Base-by-base conservation (phyloP, 176 grass and related monocot species). In the Areca catechu region DNA sequence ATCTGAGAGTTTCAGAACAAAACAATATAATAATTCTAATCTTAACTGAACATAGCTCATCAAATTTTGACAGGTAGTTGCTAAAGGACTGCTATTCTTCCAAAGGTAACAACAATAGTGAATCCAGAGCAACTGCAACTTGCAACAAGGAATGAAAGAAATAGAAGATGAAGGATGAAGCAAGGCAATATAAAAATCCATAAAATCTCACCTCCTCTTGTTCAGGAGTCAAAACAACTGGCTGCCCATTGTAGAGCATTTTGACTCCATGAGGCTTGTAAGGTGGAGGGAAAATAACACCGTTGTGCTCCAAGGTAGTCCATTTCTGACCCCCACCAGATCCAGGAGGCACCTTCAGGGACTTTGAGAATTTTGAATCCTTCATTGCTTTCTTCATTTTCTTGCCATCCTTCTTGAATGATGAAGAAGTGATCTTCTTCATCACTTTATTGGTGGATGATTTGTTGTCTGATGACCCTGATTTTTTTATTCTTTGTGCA, bases 211-310 rank as follows among this genome's bases (percentile, higher is more conserved):
- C 94, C 94, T 98, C 94, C 68, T 98, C 94, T 65, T 98, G 76
- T 57, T 83, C 84, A 57, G 94, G 88, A 21, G 94, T 98, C 57
- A 98, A 78, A 77, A 89, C 69, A 71, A 98, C 70, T 24, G 73
- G 78, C 24, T 93, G 70, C 48, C 88, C 73, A 55, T 93, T 93
- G 69, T 98, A 98, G 22, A 98, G 81, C 84, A 98, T 98, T 85
- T 93, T 98, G 50, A 98, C 66, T 18, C 84, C 79, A 70, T 98
- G 94, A 73, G 94, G 79, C 16, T 82, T 83, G 73, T 98, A 98
- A 3, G 78, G 76, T 56, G 84, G 88, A 30, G 94, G 94, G 57
- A 98, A 98, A 79, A 98, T 98, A 75, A 98, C 76, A 1, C 94
- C 94, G 66, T 68, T 89, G 73, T 98, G 94, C 63, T 65, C 78